Percentiles rank a stretch among this genome's conserved stretches.
Conservation (phyloP, 805 yeast genomes). For the Saccharomyces jurei region DNA sequence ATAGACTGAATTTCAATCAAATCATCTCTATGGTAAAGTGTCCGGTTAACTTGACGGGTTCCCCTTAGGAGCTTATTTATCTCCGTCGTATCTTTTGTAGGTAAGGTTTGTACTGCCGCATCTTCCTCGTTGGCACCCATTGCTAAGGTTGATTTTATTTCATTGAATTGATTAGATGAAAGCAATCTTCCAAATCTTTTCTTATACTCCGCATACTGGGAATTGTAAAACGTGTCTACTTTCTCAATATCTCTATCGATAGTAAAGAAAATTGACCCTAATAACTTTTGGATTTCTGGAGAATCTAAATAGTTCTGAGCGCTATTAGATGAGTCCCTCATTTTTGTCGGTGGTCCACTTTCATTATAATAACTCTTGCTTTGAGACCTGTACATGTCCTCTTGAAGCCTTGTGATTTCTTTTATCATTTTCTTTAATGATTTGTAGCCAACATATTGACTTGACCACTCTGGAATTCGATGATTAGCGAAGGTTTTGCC, state of each 20-base stretch:
- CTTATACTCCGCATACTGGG: constrained; percentile 65
- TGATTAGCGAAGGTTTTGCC: constrained; percentile 74
- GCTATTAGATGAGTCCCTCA: constrained; percentile 8
- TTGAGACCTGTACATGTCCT: constrained; percentile 21
- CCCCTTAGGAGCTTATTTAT: neutral
- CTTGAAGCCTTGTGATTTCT: constrained; percentile 42
- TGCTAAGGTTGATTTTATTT: constrained; percentile 3
- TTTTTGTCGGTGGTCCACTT: constrained; percentile 9
- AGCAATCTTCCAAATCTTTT: constrained; percentile 51
- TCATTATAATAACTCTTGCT: constrained; percentile 6
- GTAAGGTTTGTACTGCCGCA: neutral
- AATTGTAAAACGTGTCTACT: constrained; percentile 72
- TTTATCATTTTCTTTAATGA: constrained; percentile 74
- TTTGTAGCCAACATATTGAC: constrained; percentile 78
- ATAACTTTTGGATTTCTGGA: constrained; percentile 37
- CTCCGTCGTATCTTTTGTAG: neutral
- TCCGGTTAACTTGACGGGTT: neutral
- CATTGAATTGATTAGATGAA: constrained; percentile 25
- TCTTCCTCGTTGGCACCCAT: neutral
- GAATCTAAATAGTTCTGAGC: constrained; percentile 28
- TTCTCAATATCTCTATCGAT: constrained; percentile 75
- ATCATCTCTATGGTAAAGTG: constrained; percentile 34
- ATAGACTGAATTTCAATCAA: constrained; percentile 56
- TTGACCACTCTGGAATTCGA: constrained; percentile 90
- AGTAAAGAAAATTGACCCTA: constrained; percentile 65